Evolutionary conservation across 179 eudicot genomes (phyloP), one percentile per base, ranked within the genome.

Genomic region (Camellia oleifera): DNA sequence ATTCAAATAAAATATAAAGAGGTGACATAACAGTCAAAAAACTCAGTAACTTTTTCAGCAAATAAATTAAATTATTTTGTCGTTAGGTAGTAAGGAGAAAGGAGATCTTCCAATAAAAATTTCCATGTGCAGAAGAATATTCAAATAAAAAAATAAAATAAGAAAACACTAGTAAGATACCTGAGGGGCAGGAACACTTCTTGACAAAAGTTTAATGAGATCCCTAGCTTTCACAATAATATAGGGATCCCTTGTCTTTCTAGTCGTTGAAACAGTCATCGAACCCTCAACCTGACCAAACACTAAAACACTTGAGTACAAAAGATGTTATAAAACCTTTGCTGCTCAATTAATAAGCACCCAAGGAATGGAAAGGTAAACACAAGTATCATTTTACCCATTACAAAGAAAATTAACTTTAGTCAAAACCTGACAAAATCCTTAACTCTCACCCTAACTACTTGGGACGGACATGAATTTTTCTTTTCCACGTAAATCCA

Each of bases 141-240:
- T 66, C 32, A 62, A 7, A 48, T 42, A 45, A 57, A 5, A 71
- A 7, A n/a, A 42, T 26, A 18, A 23, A 14, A 48, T 48, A 74
- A 26, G 0, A 76, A 18, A 23, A 20, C n/a, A 58, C 5, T 9
- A 77, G 54, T 17, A 17, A 66, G 50, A 73, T 80, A 94, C 98
- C 97, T 93, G 97, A 80, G 98, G 87, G 48, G 95, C 97, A 78
- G 97, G 98, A 63, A 95, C 97, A 85, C 98, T 94, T 89, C 98
- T 89, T 50, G 98, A 90, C 78, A 95, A 78, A 83, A 95, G 97
- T 74, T 93, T 93, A 42, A 95, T 88, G 72, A 95, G 88, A 82
- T 93, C 97, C 82, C 97, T 90, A 52, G 99, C 91, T 84, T 95
- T 95, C n/a, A 95, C 75, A 48, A 95, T 89, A 57, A 95, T 93